Conservation (phyloP, 2,329 filamentous ascomycete species). For the Penicillium carneum region DNA sequence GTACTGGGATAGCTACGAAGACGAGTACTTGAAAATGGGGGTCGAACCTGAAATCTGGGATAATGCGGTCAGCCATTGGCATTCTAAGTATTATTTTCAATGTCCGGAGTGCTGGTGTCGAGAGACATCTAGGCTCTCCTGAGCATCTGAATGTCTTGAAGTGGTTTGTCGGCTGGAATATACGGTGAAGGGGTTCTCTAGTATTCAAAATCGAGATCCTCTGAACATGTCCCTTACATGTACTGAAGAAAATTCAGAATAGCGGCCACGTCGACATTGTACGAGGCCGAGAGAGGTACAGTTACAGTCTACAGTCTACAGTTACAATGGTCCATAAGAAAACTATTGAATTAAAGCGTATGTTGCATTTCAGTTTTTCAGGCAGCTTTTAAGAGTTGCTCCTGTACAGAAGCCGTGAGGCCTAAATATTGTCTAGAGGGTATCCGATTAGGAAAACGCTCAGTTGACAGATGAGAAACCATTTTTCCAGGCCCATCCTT, state of each 20-base stretch:
- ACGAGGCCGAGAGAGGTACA: not conserved
- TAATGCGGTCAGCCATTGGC: too few species aligned
- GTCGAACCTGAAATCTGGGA: too few species aligned
- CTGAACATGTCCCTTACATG: not conserved
- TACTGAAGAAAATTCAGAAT: not conserved
- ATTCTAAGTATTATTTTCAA: too few species aligned
- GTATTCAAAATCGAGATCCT: not conserved
- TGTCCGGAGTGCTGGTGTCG: too few species aligned
- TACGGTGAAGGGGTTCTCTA: not conserved
- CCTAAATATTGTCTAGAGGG: conserved; percentile 20
- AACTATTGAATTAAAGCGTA: conserved; percentile 13
- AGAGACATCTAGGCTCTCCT: too few species aligned
- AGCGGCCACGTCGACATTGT: too few species aligned
- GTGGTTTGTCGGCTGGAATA: not conserved
- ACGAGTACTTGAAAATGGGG: too few species aligned
- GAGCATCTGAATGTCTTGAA: too few species aligned
- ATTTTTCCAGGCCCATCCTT: conserved; percentile 15
- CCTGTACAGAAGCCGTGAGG: conserved; percentile 35
- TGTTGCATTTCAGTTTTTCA: conserved; percentile 33
- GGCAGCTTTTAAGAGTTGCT: conserved; percentile 24
- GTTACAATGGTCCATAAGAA: not conserved
- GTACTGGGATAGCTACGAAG: too few species aligned
- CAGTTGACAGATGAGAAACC: conserved; percentile 17
- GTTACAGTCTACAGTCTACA: not conserved
- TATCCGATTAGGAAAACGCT: conserved; percentile 10